Evolutionary conservation across 805 yeast genomes (phyloP).

Genomic region (Sugiyamaella boreocaroliniensis): DNA sequence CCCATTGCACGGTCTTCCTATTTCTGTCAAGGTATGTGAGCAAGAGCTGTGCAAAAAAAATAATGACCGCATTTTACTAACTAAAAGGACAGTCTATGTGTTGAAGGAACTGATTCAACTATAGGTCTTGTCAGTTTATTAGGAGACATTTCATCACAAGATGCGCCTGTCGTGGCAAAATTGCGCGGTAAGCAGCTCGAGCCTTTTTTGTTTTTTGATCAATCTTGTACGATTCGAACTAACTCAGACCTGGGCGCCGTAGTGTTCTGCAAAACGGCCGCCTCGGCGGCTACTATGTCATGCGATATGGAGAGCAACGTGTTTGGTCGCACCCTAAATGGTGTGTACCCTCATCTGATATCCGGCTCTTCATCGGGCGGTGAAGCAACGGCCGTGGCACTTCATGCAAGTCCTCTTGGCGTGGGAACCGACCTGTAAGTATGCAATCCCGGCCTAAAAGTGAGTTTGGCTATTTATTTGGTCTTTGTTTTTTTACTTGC

Average conservation of each 20-base stretch:
- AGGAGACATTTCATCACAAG: background rate
- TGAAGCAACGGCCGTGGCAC: background rate
- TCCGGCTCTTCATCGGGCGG: background rate
- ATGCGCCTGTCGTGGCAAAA: background rate
- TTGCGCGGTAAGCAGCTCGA: background rate
- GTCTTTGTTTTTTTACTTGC: too few relatives aligned
- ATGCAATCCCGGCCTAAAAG: too few relatives aligned
- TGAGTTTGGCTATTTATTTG: too few relatives aligned
- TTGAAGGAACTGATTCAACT: conserved; percentile 2
- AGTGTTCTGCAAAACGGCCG: background rate
- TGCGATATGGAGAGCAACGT: background rate
- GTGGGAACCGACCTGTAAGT: background rate
- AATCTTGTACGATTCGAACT: background rate
- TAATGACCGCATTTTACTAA: too few relatives aligned
- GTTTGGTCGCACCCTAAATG: background rate
- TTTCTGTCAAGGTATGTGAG: conserved; percentile 44
- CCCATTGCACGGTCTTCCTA: conserved; percentile 60
- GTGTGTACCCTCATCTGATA: background rate
- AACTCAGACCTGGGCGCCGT: background rate
- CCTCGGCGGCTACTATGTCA: background rate
- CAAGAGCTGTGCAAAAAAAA: too few relatives aligned
- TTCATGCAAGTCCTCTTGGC: background rate
- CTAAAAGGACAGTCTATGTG: background rate
- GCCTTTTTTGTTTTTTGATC: background rate
- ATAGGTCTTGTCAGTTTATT: conserved; percentile 2